These are phyloP conservation scores for Stentor roeselii DNA, from an alignment of 73 alveolate species.

Conservation along the genomic window DNA sequence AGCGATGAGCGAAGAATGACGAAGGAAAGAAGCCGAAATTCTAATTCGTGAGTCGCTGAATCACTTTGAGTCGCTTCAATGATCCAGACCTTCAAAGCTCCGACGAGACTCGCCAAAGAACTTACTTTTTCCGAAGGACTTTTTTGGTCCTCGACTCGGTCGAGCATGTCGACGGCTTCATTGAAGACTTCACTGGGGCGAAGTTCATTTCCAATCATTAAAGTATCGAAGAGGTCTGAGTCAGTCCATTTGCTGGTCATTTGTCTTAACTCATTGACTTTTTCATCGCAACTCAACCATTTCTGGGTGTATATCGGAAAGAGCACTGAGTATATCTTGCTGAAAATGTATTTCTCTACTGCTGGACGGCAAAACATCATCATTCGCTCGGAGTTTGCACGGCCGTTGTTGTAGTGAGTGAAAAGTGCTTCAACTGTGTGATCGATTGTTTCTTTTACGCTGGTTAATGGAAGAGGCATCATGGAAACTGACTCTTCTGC, in stretches of 20 bases:
- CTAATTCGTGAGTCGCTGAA: no score
- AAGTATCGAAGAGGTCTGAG: background rate
- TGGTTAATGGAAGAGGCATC: conserved; percentile 61
- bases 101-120: background rate
- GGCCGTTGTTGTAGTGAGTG: conserved; percentile 53
- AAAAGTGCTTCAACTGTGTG: conserved; percentile 50
- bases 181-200: background rate
- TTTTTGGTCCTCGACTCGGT: background rate
- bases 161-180: background rate
- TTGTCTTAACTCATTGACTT: background rate
- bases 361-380: conserved; percentile 33
- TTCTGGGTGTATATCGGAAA: background rate
- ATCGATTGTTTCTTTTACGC: conserved; percentile 39
- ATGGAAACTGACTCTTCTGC: conserved; percentile 45
- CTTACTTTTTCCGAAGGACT: conserved; percentile 21
- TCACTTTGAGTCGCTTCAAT: no score
- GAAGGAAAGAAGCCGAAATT: no score
- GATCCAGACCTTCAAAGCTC: conserved; percentile 2
- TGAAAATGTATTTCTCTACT: conserved; percentile 17
- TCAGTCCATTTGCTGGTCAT: background rate
- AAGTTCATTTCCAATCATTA: background rate
- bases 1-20: background rate
- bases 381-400: conserved; percentile 39
- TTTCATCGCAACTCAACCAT: background rate
- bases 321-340: background rate